Percentiles rank a stretch among this genome's conserved stretches.
Evolutionary conservation across 768 basidiomycete species (phyloP).

Genomic region (Xerocomellus dryophilus): DNA sequence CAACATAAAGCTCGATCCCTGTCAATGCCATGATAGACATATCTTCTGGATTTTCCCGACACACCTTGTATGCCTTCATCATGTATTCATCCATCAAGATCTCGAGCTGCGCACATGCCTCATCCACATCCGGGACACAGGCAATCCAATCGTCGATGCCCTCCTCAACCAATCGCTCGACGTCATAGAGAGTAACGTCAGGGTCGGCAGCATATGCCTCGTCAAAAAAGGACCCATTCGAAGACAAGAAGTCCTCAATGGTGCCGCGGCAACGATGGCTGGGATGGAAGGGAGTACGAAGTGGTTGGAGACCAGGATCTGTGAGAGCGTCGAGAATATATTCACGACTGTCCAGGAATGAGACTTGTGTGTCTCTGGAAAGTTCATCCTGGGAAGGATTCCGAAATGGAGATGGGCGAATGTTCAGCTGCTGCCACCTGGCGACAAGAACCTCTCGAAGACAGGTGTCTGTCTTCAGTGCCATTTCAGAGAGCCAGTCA

Average conservation of each 20-base stretch:
- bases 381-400: not conserved
- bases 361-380: not conserved
- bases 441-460: not conserved
- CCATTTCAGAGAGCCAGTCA: not conserved
- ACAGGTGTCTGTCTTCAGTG: no score
- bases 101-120: constrained; percentile 13
- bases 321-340: not conserved
- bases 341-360: not conserved
- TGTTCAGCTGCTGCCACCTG: not conserved
- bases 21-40: constrained; percentile 40
- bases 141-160: constrained; percentile 34
- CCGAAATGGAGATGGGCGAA: not conserved
- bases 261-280: constrained; percentile 1
- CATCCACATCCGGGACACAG: not conserved
- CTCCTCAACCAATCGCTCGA: constrained; percentile 34
- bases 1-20: constrained; percentile 33
- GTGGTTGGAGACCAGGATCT: no score
- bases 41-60: constrained; percentile 39
- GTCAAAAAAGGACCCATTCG: constrained; percentile 5
- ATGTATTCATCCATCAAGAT: constrained; percentile 26
- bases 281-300: not conserved
- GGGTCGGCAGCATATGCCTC: constrained; percentile 6
- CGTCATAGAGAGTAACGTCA: constrained; percentile 31
- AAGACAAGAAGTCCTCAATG: constrained; percentile 17
- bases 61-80: no score